Base-by-base conservation (phyloP, 495 filamentous ascomycete species). In the Glarea lozoyensis region DNA sequence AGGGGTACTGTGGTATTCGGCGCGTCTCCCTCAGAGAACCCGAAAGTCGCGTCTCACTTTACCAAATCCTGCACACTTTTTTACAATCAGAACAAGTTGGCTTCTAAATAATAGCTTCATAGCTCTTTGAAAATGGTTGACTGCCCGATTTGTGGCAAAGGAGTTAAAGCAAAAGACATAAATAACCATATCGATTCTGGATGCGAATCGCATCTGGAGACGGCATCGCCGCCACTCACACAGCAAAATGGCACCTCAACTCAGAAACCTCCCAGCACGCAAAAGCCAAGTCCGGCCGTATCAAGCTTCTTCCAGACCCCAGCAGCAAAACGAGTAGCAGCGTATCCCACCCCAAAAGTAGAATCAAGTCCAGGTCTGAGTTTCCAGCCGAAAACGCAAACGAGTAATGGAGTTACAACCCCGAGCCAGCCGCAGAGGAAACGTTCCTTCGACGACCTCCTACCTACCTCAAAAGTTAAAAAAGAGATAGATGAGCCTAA, bases 101-200 rank as follows among this genome's bases (percentile, higher is more conserved):
- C n/a, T n/a, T n/a, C n/a, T n/a, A n/a, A n/a, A n/a, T n/a, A n/a
- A n/a, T n/a, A n/a, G n/a, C n/a, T n/a, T n/a, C n/a, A n/a, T n/a
- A n/a, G n/a, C n/a, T n/a, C n/a, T 37, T 37, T 16, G 42, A 54
- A 21, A 53, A 87, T 84, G 79, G 88, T 98, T 23, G 72, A 73
- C 43, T 98, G 92, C 57, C 92, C 92, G 4, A 85, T 89, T 43
- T 98, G 92, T 64, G 67, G 73, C 37, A 84, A 86, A 48, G 65
- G 71, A 30, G 89, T 97, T 48, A 75, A 79, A 39, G 66, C 82
- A 40, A 52, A 65, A 41, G 75, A 84, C 45, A 98, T 98, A 66
- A 98, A 98, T 60, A 69, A 73, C 37, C 92, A 98, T 58, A 78
- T 98, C 51, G 92, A 98, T 60, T 88, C 84, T 12, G 74, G 75